phyloP scores from a whole-genome alignment of 129 eudicot species.

The Logfia minima region DNA sequence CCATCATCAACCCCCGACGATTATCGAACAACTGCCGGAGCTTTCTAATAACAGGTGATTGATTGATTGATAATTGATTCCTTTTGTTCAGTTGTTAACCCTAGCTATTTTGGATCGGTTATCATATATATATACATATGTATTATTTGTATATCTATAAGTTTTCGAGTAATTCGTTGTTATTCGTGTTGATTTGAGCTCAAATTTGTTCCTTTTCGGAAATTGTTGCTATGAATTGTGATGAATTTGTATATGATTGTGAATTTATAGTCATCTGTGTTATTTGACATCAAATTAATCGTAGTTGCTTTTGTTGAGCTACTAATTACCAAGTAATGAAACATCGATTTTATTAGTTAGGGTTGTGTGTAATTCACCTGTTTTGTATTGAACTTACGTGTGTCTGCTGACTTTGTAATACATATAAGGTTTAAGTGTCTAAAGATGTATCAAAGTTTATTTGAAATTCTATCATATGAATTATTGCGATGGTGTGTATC shows the following conservation, averaged over 20 bases:
- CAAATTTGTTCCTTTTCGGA: background rate
- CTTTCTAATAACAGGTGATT: background rate
- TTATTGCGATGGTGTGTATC: background rate
- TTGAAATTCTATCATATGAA: too few species aligned
- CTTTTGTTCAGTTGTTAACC: conserved; percentile 4
- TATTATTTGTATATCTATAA: background rate
- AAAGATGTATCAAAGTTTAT: too few species aligned
- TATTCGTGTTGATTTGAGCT: background rate
- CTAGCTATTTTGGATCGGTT: background rate
- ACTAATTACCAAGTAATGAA: background rate
- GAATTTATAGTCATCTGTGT: conserved; percentile 2
- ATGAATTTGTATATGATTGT: background rate
- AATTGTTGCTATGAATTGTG: conserved; percentile 11
- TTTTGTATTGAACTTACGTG: conserved; percentile 4
- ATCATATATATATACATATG: background rate
- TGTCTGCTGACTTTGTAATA: background rate
- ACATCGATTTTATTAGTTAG: background rate
- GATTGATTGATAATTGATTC: background rate
- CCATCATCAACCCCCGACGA: conserved; percentile 27
- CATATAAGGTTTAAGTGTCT: background rate
- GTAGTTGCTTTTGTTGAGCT: background rate
- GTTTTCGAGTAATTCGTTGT: background rate
- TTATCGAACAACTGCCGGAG: background rate
- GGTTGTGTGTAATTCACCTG: background rate
- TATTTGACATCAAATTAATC: background rate